phyloP scores from a whole-genome alignment of 2,329 filamentous ascomycete genomes.

The Herpotrichia juniperi region DNA sequence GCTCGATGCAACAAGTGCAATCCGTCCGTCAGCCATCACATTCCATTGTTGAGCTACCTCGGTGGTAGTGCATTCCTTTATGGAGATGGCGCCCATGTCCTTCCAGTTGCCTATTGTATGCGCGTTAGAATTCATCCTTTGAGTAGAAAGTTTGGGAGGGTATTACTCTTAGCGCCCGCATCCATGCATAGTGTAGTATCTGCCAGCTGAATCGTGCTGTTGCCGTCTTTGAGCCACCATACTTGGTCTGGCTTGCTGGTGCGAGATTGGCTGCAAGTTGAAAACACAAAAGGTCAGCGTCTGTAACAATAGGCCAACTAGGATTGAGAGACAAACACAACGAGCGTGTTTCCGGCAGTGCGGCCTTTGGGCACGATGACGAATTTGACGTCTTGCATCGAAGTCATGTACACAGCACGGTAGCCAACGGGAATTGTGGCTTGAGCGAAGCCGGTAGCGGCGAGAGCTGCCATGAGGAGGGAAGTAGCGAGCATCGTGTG shows the following conservation, averaged over 20 bases:
- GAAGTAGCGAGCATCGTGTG: conserved; percentile 25
- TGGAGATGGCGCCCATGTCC: conserved; percentile 36
- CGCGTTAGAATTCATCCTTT: background rate
- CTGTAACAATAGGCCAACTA: background rate
- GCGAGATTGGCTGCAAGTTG: conserved; percentile 25
- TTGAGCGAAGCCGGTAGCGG: conserved; percentile 26
- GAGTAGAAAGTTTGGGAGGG: background rate
- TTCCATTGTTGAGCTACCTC: conserved; percentile 32
- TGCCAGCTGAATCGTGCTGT: conserved; percentile 33
- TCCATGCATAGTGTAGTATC: conserved; percentile 36
- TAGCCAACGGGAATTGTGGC: conserved; percentile 27
- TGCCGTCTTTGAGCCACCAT: conserved; percentile 33
- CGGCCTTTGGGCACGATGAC: conserved; percentile 33
- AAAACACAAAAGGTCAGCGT: background rate
- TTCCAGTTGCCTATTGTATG: conserved; percentile 34
- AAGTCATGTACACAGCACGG: conserved; percentile 36
- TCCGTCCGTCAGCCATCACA: conserved; percentile 35
- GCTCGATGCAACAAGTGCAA: conserved; percentile 23
- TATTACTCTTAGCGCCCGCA: conserved; percentile 30
- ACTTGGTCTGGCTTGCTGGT: conserved; percentile 31
- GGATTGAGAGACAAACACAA: conserved; percentile 26
- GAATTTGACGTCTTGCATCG: conserved; percentile 33
- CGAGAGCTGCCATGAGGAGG: conserved; percentile 25
- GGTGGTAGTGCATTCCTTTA: conserved; percentile 29
- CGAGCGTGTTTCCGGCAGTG: conserved; percentile 24